Evolutionary conservation across 192 early-diverging fungal genomes (phyloP).

Genomic region (Coemansia sp.): DNA sequence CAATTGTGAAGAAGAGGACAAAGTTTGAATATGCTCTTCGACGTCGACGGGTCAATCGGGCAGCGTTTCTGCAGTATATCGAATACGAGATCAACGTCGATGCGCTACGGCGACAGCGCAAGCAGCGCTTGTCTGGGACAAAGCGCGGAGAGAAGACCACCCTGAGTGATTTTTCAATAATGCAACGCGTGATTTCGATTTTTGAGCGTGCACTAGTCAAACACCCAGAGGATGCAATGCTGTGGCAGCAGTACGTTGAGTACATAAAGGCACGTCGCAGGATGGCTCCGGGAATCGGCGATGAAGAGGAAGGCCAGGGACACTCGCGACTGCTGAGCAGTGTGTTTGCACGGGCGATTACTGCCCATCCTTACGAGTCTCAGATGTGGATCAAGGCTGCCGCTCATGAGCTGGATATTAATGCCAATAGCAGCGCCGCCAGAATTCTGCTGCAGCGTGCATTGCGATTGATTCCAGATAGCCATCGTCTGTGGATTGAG

Average conservation of each 20-base stretch:
- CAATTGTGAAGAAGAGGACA: constrained; percentile 84
- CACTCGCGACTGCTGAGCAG: constrained; percentile 61
- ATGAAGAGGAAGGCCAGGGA: constrained; percentile 21
- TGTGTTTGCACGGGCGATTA: constrained; percentile 81
- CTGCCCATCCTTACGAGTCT: constrained; percentile 78
- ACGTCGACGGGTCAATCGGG: constrained; percentile 67
- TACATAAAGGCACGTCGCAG: constrained; percentile 60
- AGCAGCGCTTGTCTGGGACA: constrained; percentile 56
- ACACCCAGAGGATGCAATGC: constrained; percentile 71
- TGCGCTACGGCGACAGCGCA: constrained; percentile 73
- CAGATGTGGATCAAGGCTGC: constrained; percentile 92
- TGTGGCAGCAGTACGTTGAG: constrained; percentile 94
- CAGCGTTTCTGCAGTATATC: constrained; percentile 89
- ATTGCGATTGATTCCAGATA: constrained; percentile 75
- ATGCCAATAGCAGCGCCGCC: constrained; percentile 77
- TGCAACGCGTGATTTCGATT: constrained; percentile 71
- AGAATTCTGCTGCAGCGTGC: constrained; percentile 81
- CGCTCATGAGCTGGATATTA: constrained; percentile 82
- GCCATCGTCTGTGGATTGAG: constrained; percentile 80
- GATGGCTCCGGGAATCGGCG: constrained; percentile 22
- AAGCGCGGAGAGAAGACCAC: constrained; percentile 40
- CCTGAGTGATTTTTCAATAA: constrained; percentile 74
- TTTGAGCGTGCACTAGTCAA: constrained; percentile 76
- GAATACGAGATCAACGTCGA: constrained; percentile 96
- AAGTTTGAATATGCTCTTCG: constrained; percentile 86